A percentile compares a stretch with the other conserved stretches of the same genome.
phyloP scores from a whole-genome alignment of 1,139 yeast species.

The Saccharomyces hybrid region DNA sequence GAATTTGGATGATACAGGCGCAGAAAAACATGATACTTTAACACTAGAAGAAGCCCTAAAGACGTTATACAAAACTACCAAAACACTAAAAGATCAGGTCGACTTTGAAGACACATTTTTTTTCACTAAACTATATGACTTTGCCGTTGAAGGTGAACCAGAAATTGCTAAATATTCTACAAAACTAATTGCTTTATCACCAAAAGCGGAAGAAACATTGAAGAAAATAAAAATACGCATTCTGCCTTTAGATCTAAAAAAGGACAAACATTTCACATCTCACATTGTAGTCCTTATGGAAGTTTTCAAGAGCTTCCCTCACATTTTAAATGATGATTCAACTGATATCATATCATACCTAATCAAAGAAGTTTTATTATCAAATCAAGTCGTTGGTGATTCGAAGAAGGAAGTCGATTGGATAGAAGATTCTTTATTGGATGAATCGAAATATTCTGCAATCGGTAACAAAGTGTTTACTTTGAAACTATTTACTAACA shows the following conservation, averaged over 20 bases:
- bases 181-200: slow-evolving; percentile 47
- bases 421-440: slow-evolving; percentile 44
- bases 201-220: slow-evolving; percentile 37
- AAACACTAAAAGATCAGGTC: slow-evolving; percentile 30
- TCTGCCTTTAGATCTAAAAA: slow-evolving; percentile 43
- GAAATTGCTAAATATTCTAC: slow-evolving; percentile 60
- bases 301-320: slow-evolving; percentile 46
- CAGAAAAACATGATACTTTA: slow-evolving; percentile 22
- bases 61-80: slow-evolving; percentile 54
- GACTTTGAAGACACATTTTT: slow-evolving; percentile 33
- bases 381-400: slow-evolving; percentile 36
- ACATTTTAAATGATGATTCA: slow-evolving; percentile 45
- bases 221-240: slow-evolving; percentile 38
- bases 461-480: slow-evolving; percentile 47
- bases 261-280: slow-evolving; percentile 40
- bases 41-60: slow-evolving; percentile 39
- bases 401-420: slow-evolving; percentile 32
- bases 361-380: slow-evolving; percentile 53
- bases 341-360: slow-evolving; percentile 53
- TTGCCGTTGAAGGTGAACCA: slow-evolving; percentile 50
- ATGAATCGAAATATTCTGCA: slow-evolving; percentile 27
- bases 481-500: slow-evolving; percentile 54
- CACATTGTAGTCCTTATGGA: slow-evolving; percentile 58
- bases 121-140: slow-evolving; percentile 36
- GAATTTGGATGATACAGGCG: slow-evolving; percentile 25